Evolutionary conservation across 2,329 filamentous ascomycete species (phyloP), one percentile per base, ranked within the genome.

Genomic region (Colletotrichum trifolii): DNA sequence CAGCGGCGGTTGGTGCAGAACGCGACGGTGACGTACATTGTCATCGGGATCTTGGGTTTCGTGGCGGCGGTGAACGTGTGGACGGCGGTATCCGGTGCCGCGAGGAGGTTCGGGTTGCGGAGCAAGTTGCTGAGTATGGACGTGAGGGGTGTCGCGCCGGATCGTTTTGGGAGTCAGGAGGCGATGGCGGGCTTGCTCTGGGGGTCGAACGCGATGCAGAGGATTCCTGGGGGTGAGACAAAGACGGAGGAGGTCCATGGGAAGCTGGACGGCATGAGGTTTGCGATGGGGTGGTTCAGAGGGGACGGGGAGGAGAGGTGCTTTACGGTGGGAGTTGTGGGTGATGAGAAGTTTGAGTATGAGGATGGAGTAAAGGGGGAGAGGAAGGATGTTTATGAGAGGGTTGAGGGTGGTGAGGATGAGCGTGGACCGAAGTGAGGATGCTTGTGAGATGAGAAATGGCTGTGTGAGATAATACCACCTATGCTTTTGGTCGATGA

Each of bases 121-220:
- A 42, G n/a, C 2, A 8, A 40, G 11, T 38, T 34, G 17, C 34
- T 59, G 6, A 48, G 35, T 25, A 48, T 53, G 60, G 54, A 63
- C 35, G 60, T 53, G 4, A 47, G 47, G 13, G 60, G 54, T 4
- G 35, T 63, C n/a, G 60, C 60, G 13, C 60, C 60, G 8, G 54
- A 52, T 4, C 46, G 39, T 1, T 63, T 40, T 3, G 39, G 46
- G 5, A 59, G 60, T 35, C 45, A 58, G 12, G 39, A 12, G 2
- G n/a, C 36, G 12, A 53, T 47, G 40, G 33, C 35, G 33, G 35
- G 43, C 4, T 36, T 63, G 34, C 36, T 63, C 4, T 36, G 12
- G 1, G 60, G 49, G n/a, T 59, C 54, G 4, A 63, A 63, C 35
- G 35, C 40, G 2, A 10, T 36, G 25, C 36, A 34, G 6, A 8